Evolutionary conservation across 1,139 yeast species (phyloP).

Genomic region (Yamadazyma dendronema): DNA sequence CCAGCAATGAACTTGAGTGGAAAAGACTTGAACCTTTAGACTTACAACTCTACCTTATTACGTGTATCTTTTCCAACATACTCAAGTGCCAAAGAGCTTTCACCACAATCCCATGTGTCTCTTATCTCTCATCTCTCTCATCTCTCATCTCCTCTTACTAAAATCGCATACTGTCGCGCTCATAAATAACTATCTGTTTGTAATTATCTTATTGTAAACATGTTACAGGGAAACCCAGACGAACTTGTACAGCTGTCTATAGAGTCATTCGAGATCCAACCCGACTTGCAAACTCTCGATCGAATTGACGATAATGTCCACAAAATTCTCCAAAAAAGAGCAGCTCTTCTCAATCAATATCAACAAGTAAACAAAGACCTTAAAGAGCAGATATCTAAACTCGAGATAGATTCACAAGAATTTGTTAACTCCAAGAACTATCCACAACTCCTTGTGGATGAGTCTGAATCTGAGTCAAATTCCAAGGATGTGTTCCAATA

Average conservation of each 20-base stretch:
- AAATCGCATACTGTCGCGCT: too few species aligned
- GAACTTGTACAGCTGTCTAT: constrained; percentile 39
- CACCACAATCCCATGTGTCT: too few species aligned
- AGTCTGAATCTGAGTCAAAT: constrained; percentile 2
- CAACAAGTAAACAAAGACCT: constrained; percentile 21
- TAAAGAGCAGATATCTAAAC: constrained; percentile 16
- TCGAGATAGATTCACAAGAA: constrained; percentile 25
- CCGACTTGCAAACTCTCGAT: constrained; percentile 51
- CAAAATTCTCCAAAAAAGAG: constrained; percentile 26
- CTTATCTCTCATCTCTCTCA: too few species aligned
- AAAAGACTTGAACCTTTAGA: too few species aligned
- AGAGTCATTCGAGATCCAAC: constrained; percentile 51
- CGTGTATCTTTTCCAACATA: too few species aligned
- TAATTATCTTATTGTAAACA: too few species aligned
- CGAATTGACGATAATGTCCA: constrained; percentile 42
- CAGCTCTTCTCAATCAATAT: constrained; percentile 22
- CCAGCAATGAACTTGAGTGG: too few species aligned
- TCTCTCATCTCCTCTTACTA: too few species aligned
- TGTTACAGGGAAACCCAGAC: constrained; percentile 36
- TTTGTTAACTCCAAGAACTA: constrained; percentile 21
- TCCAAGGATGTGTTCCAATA: constrained; percentile 6
- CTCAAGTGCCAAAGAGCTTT: too few species aligned
- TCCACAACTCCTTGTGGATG: constrained; percentile 4
- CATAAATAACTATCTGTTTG: too few species aligned
- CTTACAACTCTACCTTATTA: too few species aligned